Conservation (phyloP, 2,329 filamentous ascomycete genomes). For the Colletotrichum gigasporum region DNA sequence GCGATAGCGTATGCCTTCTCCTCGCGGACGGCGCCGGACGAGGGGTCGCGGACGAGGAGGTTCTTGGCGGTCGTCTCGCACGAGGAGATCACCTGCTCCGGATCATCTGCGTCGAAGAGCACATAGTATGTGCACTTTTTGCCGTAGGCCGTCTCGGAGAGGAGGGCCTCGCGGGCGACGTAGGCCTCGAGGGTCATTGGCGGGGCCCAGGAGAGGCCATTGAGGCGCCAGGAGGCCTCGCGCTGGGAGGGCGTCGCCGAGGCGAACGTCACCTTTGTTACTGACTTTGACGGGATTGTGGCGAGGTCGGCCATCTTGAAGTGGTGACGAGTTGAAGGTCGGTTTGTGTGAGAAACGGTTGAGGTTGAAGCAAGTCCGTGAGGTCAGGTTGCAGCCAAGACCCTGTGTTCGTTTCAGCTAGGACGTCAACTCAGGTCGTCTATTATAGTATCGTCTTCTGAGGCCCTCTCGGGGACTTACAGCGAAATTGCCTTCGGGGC, state of each 20-base stretch:
- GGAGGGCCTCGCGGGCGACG: slow-evolving; percentile 38
- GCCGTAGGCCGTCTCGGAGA: slow-evolving; percentile 39
- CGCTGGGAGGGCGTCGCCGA: slow-evolving; percentile 40
- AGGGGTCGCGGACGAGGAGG: slow-evolving; percentile 37
- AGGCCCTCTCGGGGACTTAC: background rate
- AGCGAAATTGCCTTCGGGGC: background rate
- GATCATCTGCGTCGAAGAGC: slow-evolving; percentile 39
- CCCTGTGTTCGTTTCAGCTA: slow-evolving; percentile 3
- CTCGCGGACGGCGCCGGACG: slow-evolving; percentile 34
- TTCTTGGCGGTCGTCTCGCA: slow-evolving; percentile 38
- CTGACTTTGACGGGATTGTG: background rate
- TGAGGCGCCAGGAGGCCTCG: slow-evolving; percentile 42
- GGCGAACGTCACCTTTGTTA: slow-evolving; percentile 37
- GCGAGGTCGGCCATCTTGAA: slow-evolving; percentile 19
- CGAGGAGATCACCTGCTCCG: slow-evolving; percentile 43
- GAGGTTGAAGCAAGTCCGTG: background rate
- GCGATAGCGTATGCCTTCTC: slow-evolving; percentile 43
- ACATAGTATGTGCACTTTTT: slow-evolving; percentile 43
- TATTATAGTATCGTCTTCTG: no score
- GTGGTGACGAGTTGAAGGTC: background rate
- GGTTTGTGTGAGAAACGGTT: background rate
- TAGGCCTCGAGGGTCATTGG: slow-evolving; percentile 41
- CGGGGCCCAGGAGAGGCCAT: slow-evolving; percentile 40
- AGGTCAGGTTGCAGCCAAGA: background rate
- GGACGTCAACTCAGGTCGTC: background rate